These are phyloP conservation scores for Spergularia azorica DNA, from an alignment of 179 eudicot species.

Conservation along the genomic window DNA sequence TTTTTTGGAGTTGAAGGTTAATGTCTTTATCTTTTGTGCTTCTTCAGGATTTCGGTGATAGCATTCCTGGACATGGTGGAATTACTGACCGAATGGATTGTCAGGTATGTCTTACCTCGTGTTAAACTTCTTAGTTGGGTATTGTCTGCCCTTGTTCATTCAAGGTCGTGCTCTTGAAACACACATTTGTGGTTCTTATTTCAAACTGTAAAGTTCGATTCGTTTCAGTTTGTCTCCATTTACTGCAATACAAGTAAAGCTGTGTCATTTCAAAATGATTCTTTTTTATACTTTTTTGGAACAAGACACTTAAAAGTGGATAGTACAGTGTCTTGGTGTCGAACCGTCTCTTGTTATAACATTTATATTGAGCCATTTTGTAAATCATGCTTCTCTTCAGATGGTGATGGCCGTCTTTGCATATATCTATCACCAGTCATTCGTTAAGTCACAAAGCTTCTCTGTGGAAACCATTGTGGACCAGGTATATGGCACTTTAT, in stretches of 20 bases:
- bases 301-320: no score
- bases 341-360: not conserved
- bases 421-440: conserved; percentile 92
- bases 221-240: no score
- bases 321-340: not conserved
- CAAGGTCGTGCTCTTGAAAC: no score
- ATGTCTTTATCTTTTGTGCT: conserved; percentile 6
- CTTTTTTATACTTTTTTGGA: no score
- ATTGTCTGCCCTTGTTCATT: not conserved
- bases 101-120: conserved; percentile 54
- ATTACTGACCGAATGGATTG: conserved; percentile 99
- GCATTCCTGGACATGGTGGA: conserved; percentile 99
- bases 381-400: conserved; percentile 38
- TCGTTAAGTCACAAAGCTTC: conserved; percentile 68
- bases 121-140: not conserved
- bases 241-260: no score
- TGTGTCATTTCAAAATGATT: no score
- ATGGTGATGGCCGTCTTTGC: conserved; percentile 99
- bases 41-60: conserved; percentile 90
- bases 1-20: not conserved
- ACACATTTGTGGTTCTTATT: no score
- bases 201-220: no score
- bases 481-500: conserved; percentile 51
- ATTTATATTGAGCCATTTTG: not conserved
- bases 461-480: conserved; percentile 78